Evolutionary conservation across 306 rosid species (phyloP), one percentile per base, ranked within the genome.

Genomic region (Sicyos edulis): DNA sequence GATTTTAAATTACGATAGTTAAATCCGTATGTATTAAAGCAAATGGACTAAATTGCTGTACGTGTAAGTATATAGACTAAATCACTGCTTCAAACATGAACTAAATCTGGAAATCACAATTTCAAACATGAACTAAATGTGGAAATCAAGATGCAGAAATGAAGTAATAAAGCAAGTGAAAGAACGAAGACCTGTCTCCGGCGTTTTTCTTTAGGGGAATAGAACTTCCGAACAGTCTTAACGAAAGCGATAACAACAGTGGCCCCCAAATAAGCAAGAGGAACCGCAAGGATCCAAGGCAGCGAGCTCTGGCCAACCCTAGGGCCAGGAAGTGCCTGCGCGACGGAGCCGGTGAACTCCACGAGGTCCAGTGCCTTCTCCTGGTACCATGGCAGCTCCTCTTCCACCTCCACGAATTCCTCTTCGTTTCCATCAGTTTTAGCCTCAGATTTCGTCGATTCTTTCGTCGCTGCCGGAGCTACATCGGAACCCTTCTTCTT

Each of bases 301-400:
- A 92, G 82, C 4, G 92, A 83, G 72, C 88, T 92, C 76, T 88
- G 70, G 22, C 98, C 96, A 32, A 92, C 98, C 79, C 96, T 77
- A 2, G 98, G 98, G 0, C 98, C 98, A 12, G 96, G 96, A 80
- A 92, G 74, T 20, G 96, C 90, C 70, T 87, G 98, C 8, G 98
- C 84, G 19, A 90, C 96, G 0, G 98, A 85, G 34, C 98, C 98
- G 0, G 98, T 88, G 88, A 90, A 92, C 78, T 92, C 98, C 37
- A 92, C 96, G 0, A 92, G 51, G 88, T 92, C 98, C 77, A 90
- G 55, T 45, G 98, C 96, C 83, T 92, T 90, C 59, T 92, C 98
- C 79, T 90, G 96, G 83, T 90, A 86, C 98, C 98, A 90, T 0
- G 98, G 96, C 13, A 92, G 76, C 63, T 90, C 96, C 73, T 88